Percentiles rank a stretch among this genome's conserved stretches.
Conservation (phyloP, 768 basidiomycete species). For the Psilocybe sp. region DNA sequence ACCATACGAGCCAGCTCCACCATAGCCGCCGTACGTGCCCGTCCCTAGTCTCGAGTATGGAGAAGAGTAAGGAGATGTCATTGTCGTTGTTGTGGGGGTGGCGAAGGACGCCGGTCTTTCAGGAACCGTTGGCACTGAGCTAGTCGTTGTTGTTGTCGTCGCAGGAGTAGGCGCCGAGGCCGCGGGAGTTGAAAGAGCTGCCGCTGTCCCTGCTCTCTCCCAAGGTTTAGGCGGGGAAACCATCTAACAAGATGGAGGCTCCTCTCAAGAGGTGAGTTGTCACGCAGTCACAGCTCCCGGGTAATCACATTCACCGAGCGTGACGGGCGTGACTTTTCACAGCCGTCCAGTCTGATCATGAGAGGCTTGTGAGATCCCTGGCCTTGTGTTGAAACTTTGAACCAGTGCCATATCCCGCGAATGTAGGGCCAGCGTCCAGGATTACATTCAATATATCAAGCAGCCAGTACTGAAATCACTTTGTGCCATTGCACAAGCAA, state of each 20-base stretch:
- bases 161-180: constrained; percentile 22
- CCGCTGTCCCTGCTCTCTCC: constrained; percentile 59
- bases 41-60: constrained; percentile 38
- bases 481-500: too few relatives aligned
- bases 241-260: constrained; percentile 36
- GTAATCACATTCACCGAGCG: too few relatives aligned
- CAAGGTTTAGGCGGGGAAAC: constrained; percentile 88
- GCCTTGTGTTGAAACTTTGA: too few relatives aligned
- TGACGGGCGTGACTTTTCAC: too few relatives aligned
- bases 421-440: too few relatives aligned
- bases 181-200: constrained; percentile 25
- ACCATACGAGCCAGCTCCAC: constrained; percentile 19
- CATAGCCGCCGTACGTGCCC: constrained; percentile 23
- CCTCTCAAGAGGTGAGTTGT: too few relatives aligned
- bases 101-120: constrained; percentile 57
- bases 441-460: too few relatives aligned
- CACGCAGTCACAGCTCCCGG: too few relatives aligned
- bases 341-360: too few relatives aligned
- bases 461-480: too few relatives aligned
- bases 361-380: too few relatives aligned
- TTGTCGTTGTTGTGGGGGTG: constrained; percentile 31
- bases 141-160: constrained; percentile 10
- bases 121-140: constrained; percentile 47
- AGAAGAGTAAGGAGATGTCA: constrained; percentile 36
- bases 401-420: too few relatives aligned